Evolutionary conservation across 2,329 filamentous ascomycete genomes (phyloP), one percentile per base, ranked within the genome.

Genomic region (Akanthomyces dipterigenus): DNA sequence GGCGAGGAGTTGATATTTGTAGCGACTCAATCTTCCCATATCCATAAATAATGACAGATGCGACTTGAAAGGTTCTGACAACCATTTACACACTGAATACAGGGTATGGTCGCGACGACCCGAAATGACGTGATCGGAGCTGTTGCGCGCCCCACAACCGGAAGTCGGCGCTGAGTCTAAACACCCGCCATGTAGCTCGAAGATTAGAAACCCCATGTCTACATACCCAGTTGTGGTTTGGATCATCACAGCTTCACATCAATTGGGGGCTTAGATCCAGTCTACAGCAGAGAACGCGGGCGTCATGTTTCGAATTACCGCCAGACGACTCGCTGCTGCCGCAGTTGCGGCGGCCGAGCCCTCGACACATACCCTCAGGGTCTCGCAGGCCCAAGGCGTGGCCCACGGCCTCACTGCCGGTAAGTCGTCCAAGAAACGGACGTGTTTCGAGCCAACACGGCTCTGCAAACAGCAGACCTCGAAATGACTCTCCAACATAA

Each of bases 321-420:
- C 86, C 64, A 84, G 88, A 69, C 83, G 84, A 64, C 88, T 95
- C 5, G 61, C 42, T 38, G 36, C 54, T 18, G 59, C 60, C 54
- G 83, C 85, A 63, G 76, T 80, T 68, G 82, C 85, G 63, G 75
- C 77, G 66, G 76, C 76, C 63, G 77, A 76, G 63, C 73, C 76
- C 56, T 73, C 74, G 8, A 73, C 83, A 50, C 85, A 90, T 70
- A 86, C 86, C 31, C 79, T 93, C 64, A 82, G 82, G 65, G 86
- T 96, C 63, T 91, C 91, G 46, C 86, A 86, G 71, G 90, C 90
- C 34, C 92, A 96, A 74, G 89, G 90, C 61, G 77, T 91, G 62
- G 87, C 90, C 55, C 84, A 88, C 72, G 88, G 91, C 51, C 82
- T 97, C 67, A 87, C 91, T 60, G 91, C 90, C 79, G 92, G 91